A percentile compares a stretch with the other conserved stretches of the same genome.
Evolutionary conservation across 2,329 filamentous ascomycete species (phyloP).

Genomic region (Hypoxylon sp.): DNA sequence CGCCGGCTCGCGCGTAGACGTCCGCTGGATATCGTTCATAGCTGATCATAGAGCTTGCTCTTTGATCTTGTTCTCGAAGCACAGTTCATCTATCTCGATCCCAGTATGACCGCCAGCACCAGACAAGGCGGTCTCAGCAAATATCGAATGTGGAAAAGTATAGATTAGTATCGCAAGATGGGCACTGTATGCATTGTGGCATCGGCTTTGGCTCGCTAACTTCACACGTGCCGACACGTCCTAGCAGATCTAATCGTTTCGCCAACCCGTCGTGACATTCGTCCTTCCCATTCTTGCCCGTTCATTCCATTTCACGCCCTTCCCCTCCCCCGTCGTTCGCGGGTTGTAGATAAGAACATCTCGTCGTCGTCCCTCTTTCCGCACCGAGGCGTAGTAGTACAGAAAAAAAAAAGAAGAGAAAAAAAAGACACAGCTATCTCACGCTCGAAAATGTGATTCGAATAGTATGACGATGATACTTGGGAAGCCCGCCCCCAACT

Average conservation of each 20-base stretch:
- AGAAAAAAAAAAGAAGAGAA: constrained; percentile 10
- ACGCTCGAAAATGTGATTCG: background rate
- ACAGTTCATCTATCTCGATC: background rate
- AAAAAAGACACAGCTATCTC: too few relatives aligned
- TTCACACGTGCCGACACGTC: constrained; percentile 4
- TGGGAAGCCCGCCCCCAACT: constrained; percentile 6
- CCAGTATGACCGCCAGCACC: background rate
- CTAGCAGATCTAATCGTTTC: constrained; percentile 1
- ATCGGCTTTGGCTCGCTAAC: constrained; percentile 15
- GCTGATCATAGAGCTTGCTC: background rate
- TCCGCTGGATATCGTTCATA: too few relatives aligned
- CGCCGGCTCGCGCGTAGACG: too few relatives aligned
- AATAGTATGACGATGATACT: constrained; percentile 5
- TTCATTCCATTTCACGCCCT: background rate
- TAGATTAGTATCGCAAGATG: constrained; percentile 12
- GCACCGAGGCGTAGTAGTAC: constrained; percentile 26
- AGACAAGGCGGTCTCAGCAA: background rate
- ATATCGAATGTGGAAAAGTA: background rate
- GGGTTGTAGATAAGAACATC: constrained; percentile 12
- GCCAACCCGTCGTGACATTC: constrained; percentile 1
- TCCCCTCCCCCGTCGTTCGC: background rate
- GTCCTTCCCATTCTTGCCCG: constrained; percentile 1
- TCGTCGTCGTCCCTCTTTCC: constrained; percentile 20
- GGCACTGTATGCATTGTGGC: too few relatives aligned
- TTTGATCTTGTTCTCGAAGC: background rate